Evolutionary conservation across 306 rosid species (phyloP), one percentile per base, ranked within the genome.

Genomic region (barrel medic (Medicago truncatula)): DNA sequence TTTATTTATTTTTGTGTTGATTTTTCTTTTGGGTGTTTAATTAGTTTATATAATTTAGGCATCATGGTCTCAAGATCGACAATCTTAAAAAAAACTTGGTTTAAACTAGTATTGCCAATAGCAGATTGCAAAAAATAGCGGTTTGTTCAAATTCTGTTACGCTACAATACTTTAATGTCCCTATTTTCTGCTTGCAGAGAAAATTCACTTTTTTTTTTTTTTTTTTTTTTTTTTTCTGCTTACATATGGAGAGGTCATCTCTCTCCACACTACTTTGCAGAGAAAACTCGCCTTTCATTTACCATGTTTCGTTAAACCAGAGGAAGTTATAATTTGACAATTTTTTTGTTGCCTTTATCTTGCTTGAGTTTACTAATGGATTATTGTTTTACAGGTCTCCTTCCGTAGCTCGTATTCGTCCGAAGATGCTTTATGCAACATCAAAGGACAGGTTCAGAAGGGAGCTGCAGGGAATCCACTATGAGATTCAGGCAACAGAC

Each of bases 401-500:
- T 49, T 88, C 93, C 4, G 89, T 81, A 23, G 82, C 95, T 47
- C 86, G 93, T 46, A 88, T 93, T 21, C 91, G 96, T 8, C 86
- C 98, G 2, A 92, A 92, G 85, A 88, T 92, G 96, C 88, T 92
- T 10, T 89, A 92, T 63, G 95, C 97, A 73, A 89, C 97, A 60
- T 87, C 97, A 46, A 93, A 89, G 77, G 88, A 88, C 84, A 88
- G 89, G 86, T 88, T 93, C 83, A 85, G 92, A 76, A 85, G 96
- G 81, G 90, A 89, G 82, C 83, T 88, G 73, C 87, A 91, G 41
- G 98, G 97, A 25, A 78, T 89, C 80, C 97, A 90, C 80, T 93
- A 90, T 71, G 98, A 89, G 86, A 93, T 93, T 62, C 95, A 93
- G 86, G 95, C 97, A 66, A 90, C 97, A 38, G 97, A 89, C 83